Conservation (phyloP, 257 asterid species). For the Salvia miltiorrhiza region DNA sequence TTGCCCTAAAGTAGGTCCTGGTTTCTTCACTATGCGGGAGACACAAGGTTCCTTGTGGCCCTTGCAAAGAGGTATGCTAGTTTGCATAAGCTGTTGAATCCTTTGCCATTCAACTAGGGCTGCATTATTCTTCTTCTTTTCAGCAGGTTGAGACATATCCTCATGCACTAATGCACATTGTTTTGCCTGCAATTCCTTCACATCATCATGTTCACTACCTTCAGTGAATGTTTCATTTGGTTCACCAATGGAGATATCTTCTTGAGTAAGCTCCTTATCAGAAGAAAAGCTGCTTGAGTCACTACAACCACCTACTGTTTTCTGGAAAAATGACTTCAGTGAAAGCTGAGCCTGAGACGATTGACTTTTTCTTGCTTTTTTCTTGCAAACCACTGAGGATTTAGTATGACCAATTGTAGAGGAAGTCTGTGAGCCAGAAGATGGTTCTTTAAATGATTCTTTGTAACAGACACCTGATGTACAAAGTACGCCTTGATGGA, state of each 20-base stretch:
- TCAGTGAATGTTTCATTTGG: constrained; percentile 27
- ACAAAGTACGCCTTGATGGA: constrained; percentile 23
- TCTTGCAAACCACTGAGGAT: constrained; percentile 41
- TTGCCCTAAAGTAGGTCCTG: constrained; percentile 84
- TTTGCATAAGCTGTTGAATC: constrained; percentile 87
- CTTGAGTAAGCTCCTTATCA: constrained; percentile 38
- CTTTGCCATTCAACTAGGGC: constrained; percentile 87
- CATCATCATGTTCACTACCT: constrained; percentile 29
- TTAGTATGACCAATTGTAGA: constrained; percentile 30
- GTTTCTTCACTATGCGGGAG: constrained; percentile 83
- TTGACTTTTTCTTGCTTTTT: constrained; percentile 56
- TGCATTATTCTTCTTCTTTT: constrained; percentile 38
- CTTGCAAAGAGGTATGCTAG: constrained; percentile 85
- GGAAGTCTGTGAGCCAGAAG: constrained; percentile 15
- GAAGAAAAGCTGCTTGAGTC: constrained; percentile 23
- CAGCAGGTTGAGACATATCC: constrained; percentile 36
- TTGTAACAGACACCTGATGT: constrained; percentile 27
- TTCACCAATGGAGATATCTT: constrained; percentile 30
- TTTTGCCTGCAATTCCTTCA: constrained; percentile 27
- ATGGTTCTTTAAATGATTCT: constrained; percentile 27
- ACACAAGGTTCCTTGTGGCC: constrained; percentile 95
- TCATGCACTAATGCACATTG: constrained; percentile 29
- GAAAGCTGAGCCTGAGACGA: constrained; percentile 71
- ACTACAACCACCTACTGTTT: constrained; percentile 29
- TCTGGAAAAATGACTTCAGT: constrained; percentile 75